Base-by-base conservation (phyloP, 129 eudicot genomes). In the Dittrichia graveolens region DNA sequence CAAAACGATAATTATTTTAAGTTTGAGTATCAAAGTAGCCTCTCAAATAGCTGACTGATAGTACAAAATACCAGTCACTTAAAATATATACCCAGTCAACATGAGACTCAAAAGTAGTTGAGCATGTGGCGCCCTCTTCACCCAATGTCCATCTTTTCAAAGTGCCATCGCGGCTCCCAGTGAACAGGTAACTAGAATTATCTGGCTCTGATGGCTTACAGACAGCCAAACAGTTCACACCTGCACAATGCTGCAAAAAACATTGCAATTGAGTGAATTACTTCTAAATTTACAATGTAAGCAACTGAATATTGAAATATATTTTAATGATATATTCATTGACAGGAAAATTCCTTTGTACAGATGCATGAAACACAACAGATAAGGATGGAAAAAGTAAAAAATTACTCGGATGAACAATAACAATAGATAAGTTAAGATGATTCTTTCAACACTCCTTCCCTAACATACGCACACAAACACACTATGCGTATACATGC, bases 91-190 rank as follows among this genome's bases (percentile, higher is more conserved):
- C 98, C 98, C 98, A 92, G 67, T 92, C 98, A 69, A 92, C 86
- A 83, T 92, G 98, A 7, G 98, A 92, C 87, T 92, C 98, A 82
- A 92, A 92, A 60, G 98, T 92, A 61, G 98, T 79, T 42, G 98
- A 89, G 81, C 84, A 92, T 41, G 88, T 79, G 49, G 95, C 89
- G 65, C 61, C 73, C 73, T 89, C 91, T 76, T 92, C 95, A 75
- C 79, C 68, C 77, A 92, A 52, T 44, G 83, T 73, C 98, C 98
- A 92, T 83, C 96, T 92, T 86, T 92, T 92, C 75, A 92, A 75
- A 3, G 94, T 92, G 65, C 98, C 89, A 81, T 92, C 98, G 77
- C 98, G 96, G 78, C 98, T 89, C 66, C 98, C 98, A 18, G 96
- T 92, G 74, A 92, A 89, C 41, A 92, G 93, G 69, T 68, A 61